phyloP scores from a whole-genome alignment of 2,329 filamentous ascomycete genomes.

The Sarocladium strictum region DNA sequence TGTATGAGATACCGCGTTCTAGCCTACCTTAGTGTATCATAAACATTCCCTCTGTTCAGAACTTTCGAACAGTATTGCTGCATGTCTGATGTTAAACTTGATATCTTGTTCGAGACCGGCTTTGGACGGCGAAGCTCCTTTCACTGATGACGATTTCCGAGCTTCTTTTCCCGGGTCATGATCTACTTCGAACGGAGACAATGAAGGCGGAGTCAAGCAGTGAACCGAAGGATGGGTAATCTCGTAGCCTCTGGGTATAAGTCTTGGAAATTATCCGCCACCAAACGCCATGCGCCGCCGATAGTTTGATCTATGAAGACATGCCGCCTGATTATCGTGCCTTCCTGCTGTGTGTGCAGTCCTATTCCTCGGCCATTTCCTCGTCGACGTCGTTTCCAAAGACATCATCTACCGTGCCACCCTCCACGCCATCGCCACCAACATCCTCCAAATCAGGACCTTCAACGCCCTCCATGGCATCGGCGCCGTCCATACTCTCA shows the following conservation, averaged over 20 bases:
- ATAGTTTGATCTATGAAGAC: neutral
- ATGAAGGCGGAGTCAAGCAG: no score
- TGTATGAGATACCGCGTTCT: constrained; percentile 49
- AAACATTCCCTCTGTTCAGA: constrained; percentile 38
- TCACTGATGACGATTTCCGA: no score
- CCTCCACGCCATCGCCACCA: constrained; percentile 40
- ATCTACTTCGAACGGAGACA: no score
- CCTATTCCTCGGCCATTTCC: constrained; percentile 44
- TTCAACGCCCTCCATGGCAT: constrained; percentile 45
- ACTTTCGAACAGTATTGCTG: no score
- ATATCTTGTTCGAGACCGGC: no score
- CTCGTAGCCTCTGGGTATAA: neutral
- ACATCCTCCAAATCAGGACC: constrained; percentile 34
- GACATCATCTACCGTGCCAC: constrained; percentile 48
- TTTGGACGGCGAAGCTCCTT: no score
- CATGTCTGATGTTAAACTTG: no score
- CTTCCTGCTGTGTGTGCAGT: neutral
- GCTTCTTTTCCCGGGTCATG: no score
- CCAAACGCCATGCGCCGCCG: constrained; percentile 7
- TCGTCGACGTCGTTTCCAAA: constrained; percentile 50
- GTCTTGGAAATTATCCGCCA: neutral
- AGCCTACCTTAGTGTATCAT: constrained; percentile 45
- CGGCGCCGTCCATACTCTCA: constrained; percentile 33
- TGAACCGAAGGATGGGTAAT: no score
- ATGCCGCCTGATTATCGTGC: neutral